Base-by-base conservation (phyloP, 2,329 filamentous ascomycete species). In the Dothideomycetes sp. region DNA sequence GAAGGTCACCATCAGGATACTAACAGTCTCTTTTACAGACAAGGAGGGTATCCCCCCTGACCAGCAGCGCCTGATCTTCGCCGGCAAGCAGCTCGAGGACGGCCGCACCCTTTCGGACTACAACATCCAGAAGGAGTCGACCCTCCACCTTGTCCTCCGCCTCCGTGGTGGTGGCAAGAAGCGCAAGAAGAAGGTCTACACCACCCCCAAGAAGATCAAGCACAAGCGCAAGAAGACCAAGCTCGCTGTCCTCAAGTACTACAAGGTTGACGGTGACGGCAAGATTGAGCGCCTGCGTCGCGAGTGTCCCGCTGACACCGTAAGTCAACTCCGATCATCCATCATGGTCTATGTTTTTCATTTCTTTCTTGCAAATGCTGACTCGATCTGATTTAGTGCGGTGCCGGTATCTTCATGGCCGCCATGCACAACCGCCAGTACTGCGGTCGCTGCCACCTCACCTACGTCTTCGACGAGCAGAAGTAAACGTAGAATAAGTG, bases 151-250 rank as follows among this genome's bases (percentile, higher is more conserved):
- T 59, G 91, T 98, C 61, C 82, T 98, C 60, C 86, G 91, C 67
- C 87, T 98, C 49, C 91, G 89, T 79, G 91, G 91, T 78, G 91
- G 89, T 71, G 88, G 71, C 67, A 98, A 98, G 87, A 95, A 96
- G 85, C 82, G 93, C 73, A 98, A 98, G 86, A 94, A 94, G 87
- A 98, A 98, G 88, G 91, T 98, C 59, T 98, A 98, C 84, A 96
- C 86, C 68, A 98, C 91, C 64, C 91, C 91, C 70, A 98, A 98
- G 88, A 98, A 98, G 87, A 98, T 98, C 84, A 98, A 98, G 91
- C 91, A 98, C 83, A 98, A 98, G 88, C 84, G 87, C 78, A 98
- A 96, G 87, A 98, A 98, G 89, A 94, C 84, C 81, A 98, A 98
- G 84, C 76, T 98, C 70, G 91, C 91, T 63, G 89, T 98, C 59